Conservation (phyloP, 148 eudicot genomes). For the Gaultheria prostrata region DNA sequence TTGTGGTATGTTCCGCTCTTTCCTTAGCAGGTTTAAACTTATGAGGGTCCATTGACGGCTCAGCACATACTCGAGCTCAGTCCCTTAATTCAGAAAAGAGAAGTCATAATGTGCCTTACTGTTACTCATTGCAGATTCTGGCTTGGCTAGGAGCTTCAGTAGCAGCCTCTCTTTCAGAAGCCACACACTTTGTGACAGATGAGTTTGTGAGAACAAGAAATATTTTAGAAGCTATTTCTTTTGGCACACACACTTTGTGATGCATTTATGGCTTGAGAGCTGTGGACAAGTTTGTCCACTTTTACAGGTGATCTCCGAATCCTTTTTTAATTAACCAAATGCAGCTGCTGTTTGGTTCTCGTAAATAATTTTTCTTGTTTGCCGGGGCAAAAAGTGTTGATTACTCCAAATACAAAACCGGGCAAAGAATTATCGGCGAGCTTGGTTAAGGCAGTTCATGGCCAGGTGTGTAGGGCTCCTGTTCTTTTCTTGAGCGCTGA, state of each 20-base stretch:
- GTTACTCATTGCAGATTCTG: conserved; percentile 41
- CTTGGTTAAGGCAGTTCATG: conserved; percentile 58
- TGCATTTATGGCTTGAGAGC: conserved; percentile 70
- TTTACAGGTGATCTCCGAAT: conserved; percentile 38
- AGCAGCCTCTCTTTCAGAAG: conserved; percentile 50
- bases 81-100: not conserved
- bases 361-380: not conserved
- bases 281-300: conserved; percentile 67
- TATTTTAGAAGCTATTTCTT: conserved; percentile 77
- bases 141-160: conserved; percentile 51
- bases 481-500: not conserved
- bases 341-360: conserved; percentile 3
- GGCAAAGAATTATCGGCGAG: conserved; percentile 41
- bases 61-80: not conserved
- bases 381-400: conserved; percentile 46
- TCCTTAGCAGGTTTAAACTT: not conserved
- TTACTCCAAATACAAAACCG: conserved; percentile 55
- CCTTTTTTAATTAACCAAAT: not conserved
- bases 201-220: conserved; percentile 70
- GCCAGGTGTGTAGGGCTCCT: conserved; percentile 38
- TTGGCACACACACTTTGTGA: conserved; percentile 75
- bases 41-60: not conserved
- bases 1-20: not conserved
- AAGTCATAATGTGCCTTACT: not conserved
- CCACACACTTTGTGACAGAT: conserved; percentile 71